Evolutionary conservation across 2,329 filamentous ascomycete genomes (phyloP).

Genomic region (Penicillium sp.): DNA sequence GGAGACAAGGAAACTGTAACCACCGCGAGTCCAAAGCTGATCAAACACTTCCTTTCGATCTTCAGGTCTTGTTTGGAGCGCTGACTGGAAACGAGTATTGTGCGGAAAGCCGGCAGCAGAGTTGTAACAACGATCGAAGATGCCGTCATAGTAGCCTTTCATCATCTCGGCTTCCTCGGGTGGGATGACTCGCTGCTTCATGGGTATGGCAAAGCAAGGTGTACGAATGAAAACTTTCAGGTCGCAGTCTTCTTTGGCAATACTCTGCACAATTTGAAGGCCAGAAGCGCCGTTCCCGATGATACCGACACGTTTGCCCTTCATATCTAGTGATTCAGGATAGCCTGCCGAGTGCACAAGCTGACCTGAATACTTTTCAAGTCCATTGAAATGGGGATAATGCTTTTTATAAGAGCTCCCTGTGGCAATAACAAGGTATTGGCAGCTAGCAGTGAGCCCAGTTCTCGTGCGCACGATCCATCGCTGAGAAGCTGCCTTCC

Average conservation of each 20-base stretch:
- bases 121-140: conserved; percentile 53
- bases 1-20: conserved; percentile 54
- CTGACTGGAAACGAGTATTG: conserved; percentile 28
- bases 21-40: conserved; percentile 50
- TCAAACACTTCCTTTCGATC: conserved; percentile 52
- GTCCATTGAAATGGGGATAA: conserved; percentile 39
- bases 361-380: conserved; percentile 45
- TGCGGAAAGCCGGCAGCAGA: conserved; percentile 55
- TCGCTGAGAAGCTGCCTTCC: conserved; percentile 31
- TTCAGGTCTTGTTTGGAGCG: conserved; percentile 52
- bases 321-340: conserved; percentile 30
- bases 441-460: conserved; percentile 39
- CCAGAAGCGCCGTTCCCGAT: conserved; percentile 21
- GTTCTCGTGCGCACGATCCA: conserved; percentile 49
- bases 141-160: conserved; percentile 46
- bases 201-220: conserved; percentile 62
- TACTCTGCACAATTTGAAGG: conserved; percentile 16
- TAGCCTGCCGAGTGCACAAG: conserved; percentile 56
- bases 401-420: conserved; percentile 40
- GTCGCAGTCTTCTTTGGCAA: conserved; percentile 17
- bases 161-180: conserved; percentile 50
- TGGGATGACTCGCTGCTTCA: conserved; percentile 51
- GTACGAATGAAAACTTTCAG: conserved; percentile 61
- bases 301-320: conserved; percentile 16
- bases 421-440: conserved; percentile 47